phyloP scores from a whole-genome alignment of 371 early-diverging fungal genomes.

The Mucor irregularis region DNA sequence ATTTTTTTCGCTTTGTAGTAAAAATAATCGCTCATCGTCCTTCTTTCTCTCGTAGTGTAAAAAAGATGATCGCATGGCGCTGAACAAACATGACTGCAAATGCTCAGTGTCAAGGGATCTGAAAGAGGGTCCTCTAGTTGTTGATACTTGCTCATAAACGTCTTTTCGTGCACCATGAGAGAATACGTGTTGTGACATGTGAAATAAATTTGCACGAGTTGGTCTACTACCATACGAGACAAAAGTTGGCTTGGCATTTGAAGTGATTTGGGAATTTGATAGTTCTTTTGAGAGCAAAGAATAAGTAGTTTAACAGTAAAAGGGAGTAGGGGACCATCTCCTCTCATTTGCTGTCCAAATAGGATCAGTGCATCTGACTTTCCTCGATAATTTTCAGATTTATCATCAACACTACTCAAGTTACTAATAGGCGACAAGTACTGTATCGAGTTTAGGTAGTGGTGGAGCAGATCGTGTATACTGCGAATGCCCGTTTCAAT shows the following conservation, averaged over 20 bases:
- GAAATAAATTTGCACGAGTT: slow-evolving; percentile 7
- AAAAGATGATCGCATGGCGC: slow-evolving; percentile 11
- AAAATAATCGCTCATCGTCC: slow-evolving; percentile 16
- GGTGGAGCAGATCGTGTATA: slow-evolving; percentile 13
- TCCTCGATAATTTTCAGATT: no score
- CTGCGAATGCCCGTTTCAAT: slow-evolving; percentile 20
- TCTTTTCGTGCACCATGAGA: slow-evolving; percentile 7
- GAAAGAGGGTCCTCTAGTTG: neutral
- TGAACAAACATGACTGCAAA: slow-evolving; percentile 13
- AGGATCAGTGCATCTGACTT: no score
- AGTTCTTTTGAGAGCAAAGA: neutral
- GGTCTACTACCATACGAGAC: neutral
- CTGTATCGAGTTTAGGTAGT: no score
- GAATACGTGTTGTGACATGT: slow-evolving; percentile 6
- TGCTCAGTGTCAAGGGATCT: neutral
- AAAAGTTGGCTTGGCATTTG: neutral
- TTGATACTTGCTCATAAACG: neutral
- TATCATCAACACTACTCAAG: no score
- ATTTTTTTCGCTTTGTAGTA: slow-evolving; percentile 5
- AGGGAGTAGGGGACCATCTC: neutral
- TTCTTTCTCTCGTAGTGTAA: neutral
- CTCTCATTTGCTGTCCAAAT: neutral
- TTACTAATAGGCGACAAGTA: neutral
- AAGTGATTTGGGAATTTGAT: no score
- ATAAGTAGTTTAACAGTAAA: neutral